Conservation (phyloP, 352 stramenopile genomes). For the Globisporangium splendens region DNA sequence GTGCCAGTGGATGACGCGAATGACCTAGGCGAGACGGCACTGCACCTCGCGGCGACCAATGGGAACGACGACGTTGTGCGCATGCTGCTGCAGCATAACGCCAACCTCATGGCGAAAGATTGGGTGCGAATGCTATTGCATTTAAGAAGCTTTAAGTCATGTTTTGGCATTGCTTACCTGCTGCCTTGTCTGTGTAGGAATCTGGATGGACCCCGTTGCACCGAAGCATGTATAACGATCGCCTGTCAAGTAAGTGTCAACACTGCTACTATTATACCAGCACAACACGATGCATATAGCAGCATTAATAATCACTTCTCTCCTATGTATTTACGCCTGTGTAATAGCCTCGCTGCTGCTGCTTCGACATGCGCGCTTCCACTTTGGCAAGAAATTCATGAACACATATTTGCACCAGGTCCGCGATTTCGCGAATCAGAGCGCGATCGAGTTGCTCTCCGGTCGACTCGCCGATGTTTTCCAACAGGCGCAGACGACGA, state of each 20-base stretch:
- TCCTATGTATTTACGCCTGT: too few species aligned
- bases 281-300: too few species aligned
- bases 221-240: conserved; percentile 63
- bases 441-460: conserved; percentile 65
- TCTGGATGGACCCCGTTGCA: conserved; percentile 81
- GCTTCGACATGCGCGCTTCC: conserved; percentile 51
- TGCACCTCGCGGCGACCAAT: conserved; percentile 61
- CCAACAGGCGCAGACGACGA: conserved; percentile 6
- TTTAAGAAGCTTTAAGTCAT: background rate
- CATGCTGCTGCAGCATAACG: conserved; percentile 55
- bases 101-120: conserved; percentile 47
- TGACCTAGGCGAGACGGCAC: conserved; percentile 64
- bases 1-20: conserved; percentile 58
- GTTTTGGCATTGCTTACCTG: conserved; percentile 8
- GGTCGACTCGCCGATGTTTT: conserved; percentile 11
- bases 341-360: conserved; percentile 68
- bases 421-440: conserved; percentile 48
- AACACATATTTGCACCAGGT: conserved; percentile 49
- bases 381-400: conserved; percentile 46
- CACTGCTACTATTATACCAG: too few species aligned
- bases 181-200: conserved; percentile 42
- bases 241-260: conserved; percentile 54
- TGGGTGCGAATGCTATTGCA: conserved; percentile 36
- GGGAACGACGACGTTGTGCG: conserved; percentile 50
- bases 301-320: too few species aligned